A percentile compares a stretch with the other conserved stretches of the same genome.
phyloP scores from a whole-genome alignment of 371 early-diverging fungal genomes.

The Apophysomyces ossiformis region DNA sequence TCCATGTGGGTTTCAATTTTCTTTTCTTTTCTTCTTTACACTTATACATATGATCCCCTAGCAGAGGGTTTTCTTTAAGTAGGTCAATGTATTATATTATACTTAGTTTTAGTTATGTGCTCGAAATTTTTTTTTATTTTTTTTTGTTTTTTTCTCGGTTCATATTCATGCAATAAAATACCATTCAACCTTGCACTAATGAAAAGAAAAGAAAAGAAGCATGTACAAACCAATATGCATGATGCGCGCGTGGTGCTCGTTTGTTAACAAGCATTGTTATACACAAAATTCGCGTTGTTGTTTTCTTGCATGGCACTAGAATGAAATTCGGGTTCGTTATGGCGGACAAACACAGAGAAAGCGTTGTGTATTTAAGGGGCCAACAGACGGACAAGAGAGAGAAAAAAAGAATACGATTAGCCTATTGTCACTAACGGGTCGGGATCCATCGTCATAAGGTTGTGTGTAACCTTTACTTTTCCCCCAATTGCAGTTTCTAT shows the following conservation, averaged over 20 bases:
- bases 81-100: neutral
- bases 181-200: neutral
- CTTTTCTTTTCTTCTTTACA: neutral
- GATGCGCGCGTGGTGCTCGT: neutral
- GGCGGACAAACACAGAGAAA: too few relatives aligned
- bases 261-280: neutral
- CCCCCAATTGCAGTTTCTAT: too few relatives aligned
- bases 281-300: too few relatives aligned
- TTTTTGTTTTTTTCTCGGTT: neutral
- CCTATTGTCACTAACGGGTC: too few relatives aligned
- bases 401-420: too few relatives aligned
- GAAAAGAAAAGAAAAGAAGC: neutral
- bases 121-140: neutral
- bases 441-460: too few relatives aligned
- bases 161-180: neutral
- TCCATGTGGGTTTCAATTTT: constrained; percentile 6
- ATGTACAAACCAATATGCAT: constrained; percentile 2
- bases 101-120: neutral
- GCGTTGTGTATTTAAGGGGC: too few relatives aligned
- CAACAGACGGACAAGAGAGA: too few relatives aligned
- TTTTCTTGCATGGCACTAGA: too few relatives aligned
- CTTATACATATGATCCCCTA: neutral
- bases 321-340: too few relatives aligned
- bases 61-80: too few relatives aligned
- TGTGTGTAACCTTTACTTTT: too few relatives aligned